phyloP scores from a whole-genome alignment of 495 filamentous ascomycete genomes.

The Echria macrotheca region DNA sequence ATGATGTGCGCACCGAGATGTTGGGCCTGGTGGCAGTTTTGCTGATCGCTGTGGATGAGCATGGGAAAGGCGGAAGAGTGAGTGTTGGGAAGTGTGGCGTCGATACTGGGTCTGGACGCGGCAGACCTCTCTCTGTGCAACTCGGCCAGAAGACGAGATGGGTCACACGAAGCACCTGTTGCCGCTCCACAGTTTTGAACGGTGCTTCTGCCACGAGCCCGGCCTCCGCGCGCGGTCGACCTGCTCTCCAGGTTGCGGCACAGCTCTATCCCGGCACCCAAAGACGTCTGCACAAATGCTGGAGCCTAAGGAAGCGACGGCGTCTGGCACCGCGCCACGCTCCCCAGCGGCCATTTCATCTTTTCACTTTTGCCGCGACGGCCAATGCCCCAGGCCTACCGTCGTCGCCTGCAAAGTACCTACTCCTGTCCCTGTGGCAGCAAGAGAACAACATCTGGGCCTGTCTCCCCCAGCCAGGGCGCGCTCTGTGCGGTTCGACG shows the following conservation, averaged over 20 bases:
- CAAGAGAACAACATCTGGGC: no score
- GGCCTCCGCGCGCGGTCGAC: background rate
- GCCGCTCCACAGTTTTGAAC: background rate
- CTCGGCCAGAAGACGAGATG: background rate
- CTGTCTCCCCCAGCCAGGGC: no score
- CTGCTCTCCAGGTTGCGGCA: slow-evolving; percentile 19
- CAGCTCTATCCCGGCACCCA: slow-evolving; percentile 17
- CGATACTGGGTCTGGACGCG: background rate
- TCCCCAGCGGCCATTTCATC: slow-evolving; percentile 11
- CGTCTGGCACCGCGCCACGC: slow-evolving; percentile 20
- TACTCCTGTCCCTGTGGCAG: no score
- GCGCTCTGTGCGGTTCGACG: no score
- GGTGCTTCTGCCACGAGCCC: slow-evolving; percentile 1
- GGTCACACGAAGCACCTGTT: background rate
- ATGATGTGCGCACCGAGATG: no score
- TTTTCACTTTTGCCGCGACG: slow-evolving; percentile 3
- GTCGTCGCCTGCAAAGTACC: slow-evolving; percentile 2
- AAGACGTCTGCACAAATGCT: slow-evolving; percentile 21
- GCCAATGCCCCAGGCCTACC: background rate
- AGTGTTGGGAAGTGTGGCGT: background rate
- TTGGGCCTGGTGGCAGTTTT: no score
- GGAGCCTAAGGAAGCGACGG: slow-evolving; percentile 21
- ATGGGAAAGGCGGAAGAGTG: background rate
- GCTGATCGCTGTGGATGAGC: background rate
- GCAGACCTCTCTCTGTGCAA: background rate